Conservation (phyloP, 2,329 filamentous ascomycete genomes). For the Ascochyta viciae-villosae region DNA sequence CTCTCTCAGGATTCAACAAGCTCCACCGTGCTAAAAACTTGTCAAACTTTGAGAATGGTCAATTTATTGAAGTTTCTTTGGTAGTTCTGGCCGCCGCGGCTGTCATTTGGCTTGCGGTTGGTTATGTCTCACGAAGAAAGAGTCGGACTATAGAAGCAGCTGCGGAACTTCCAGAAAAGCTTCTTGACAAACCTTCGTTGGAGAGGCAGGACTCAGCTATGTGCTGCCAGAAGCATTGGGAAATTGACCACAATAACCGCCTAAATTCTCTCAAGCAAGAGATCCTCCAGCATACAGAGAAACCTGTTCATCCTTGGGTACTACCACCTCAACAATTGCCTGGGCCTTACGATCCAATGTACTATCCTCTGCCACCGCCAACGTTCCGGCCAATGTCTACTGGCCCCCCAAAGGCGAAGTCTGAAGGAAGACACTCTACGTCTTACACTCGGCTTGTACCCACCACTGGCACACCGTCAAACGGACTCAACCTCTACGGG, state of each 20-base stretch:
- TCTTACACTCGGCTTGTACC: slow-evolving; percentile 40
- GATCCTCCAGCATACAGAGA: slow-evolving; percentile 16
- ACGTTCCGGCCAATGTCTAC: slow-evolving; percentile 32
- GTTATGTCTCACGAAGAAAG: background rate
- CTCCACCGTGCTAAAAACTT: background rate
- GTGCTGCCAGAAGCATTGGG: slow-evolving; percentile 19
- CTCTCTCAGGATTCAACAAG: slow-evolving; percentile 20
- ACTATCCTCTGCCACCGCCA: slow-evolving; percentile 43
- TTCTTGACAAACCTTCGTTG: background rate
- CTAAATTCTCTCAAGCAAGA: slow-evolving; percentile 22
- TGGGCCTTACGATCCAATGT: slow-evolving; percentile 45
- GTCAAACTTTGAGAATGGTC: background rate
- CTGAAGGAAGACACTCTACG: slow-evolving; percentile 18
- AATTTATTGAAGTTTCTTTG: background rate
- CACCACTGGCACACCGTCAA: slow-evolving; percentile 25
- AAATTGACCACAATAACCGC: slow-evolving; percentile 17
- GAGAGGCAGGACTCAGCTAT: slow-evolving; percentile 7
- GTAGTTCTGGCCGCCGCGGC: background rate
- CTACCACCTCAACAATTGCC: slow-evolving; percentile 41
- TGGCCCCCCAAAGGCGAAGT: slow-evolving; percentile 8
- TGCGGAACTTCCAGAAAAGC: background rate
- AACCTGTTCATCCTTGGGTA: slow-evolving; percentile 44
- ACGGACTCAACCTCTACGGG: slow-evolving; percentile 28
- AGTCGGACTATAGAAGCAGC: background rate
- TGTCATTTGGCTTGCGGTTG: background rate